A percentile compares a stretch with the other conserved stretches of the same genome.
Evolutionary conservation across 2,329 filamentous ascomycete genomes (phyloP).

Genomic region (Setomelanomma holmii): DNA sequence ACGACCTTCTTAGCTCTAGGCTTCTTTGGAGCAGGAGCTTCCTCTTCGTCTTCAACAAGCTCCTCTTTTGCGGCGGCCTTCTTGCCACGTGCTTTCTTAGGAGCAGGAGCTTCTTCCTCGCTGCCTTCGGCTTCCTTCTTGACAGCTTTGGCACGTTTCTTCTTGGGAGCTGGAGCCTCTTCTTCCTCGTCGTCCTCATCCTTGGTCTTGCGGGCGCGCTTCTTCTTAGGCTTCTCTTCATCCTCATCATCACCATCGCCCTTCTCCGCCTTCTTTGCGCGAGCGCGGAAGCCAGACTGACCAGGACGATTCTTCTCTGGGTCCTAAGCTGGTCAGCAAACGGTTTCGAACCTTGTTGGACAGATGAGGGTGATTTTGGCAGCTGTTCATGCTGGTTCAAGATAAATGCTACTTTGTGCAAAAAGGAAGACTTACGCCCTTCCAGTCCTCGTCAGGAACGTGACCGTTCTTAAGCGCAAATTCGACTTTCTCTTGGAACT

Average conservation of each 20-base stretch:
- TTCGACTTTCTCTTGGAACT: constrained; percentile 75
- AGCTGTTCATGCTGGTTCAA: too few relatives aligned
- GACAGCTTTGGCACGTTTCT: constrained; percentile 22
- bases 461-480: constrained; percentile 77
- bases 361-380: too few relatives aligned
- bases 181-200: constrained; percentile 41
- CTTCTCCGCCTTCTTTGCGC: constrained; percentile 42
- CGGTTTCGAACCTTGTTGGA: constrained; percentile 39
- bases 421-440: constrained; percentile 68
- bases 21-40: constrained; percentile 43
- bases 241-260: constrained; percentile 27
- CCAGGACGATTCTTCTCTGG: constrained; percentile 75
- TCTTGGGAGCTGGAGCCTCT: constrained; percentile 32
- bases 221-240: constrained; percentile 52
- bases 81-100: constrained; percentile 24
- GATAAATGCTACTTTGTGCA: too few relatives aligned
- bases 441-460: constrained; percentile 86
- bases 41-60: constrained; percentile 34
- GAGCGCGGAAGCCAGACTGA: constrained; percentile 63
- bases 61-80: constrained; percentile 20
- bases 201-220: constrained; percentile 44
- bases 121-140: constrained; percentile 32
- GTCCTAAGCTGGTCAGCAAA: constrained; percentile 62
- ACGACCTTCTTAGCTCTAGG: constrained; percentile 11
- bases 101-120: constrained; percentile 31